A percentile compares a stretch with the other conserved stretches of the same genome.
phyloP scores from a whole-genome alignment of 2,329 filamentous ascomycete species.

The Fusarium azukiicola region DNA sequence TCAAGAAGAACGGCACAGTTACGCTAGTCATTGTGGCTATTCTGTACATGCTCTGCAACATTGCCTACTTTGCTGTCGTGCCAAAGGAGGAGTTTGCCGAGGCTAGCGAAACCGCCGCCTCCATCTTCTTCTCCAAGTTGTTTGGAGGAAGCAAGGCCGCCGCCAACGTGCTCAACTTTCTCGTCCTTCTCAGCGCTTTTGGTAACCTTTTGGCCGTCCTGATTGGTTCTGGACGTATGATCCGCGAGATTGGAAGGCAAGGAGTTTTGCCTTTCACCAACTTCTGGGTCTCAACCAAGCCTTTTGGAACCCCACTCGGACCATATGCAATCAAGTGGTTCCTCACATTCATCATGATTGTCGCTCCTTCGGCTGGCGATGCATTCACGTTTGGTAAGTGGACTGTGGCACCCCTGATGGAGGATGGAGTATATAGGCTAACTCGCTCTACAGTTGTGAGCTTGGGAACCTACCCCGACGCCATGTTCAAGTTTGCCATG shows the following conservation, averaged over 20 bases:
- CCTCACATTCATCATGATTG: conserved; percentile 79
- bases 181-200: conserved; percentile 78
- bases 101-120: conserved; percentile 76
- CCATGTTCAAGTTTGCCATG: conserved; percentile 79
- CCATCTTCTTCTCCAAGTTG: conserved; percentile 78
- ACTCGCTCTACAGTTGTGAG: conserved; percentile 74
- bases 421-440: neutral
- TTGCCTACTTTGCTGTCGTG: conserved; percentile 80
- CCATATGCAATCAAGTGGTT: conserved; percentile 79
- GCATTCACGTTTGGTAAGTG: conserved; percentile 80
- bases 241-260: conserved; percentile 81
- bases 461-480: conserved; percentile 77
- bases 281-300: conserved; percentile 82
- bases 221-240: conserved; percentile 76
- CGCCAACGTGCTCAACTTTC: conserved; percentile 74
- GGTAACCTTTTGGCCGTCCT: conserved; percentile 79
- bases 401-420: too few species aligned
- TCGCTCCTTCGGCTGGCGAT: conserved; percentile 80
- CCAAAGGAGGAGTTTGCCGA: conserved; percentile 73
- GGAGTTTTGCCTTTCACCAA: conserved; percentile 79
- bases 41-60: conserved; percentile 79
- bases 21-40: conserved; percentile 74
- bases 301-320: conserved; percentile 81
- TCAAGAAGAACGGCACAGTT: conserved; percentile 72
- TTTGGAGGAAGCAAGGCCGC: conserved; percentile 75